Conservation (phyloP, 148 eudicot species). For the Amaranthus hypochondriacus region DNA sequence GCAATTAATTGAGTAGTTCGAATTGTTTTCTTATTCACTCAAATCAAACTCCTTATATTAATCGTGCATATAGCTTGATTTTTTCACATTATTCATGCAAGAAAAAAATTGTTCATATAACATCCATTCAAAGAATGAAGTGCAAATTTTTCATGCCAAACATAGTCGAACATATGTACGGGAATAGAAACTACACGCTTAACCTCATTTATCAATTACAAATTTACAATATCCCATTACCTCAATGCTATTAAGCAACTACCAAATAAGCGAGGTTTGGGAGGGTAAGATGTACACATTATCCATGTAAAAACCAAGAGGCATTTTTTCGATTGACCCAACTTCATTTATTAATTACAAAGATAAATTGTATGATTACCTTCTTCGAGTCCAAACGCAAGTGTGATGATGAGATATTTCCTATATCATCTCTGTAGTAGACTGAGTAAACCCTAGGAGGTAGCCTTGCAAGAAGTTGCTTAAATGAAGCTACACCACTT, state of each 20-base stretch:
- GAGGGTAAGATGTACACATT: too few relatives aligned
- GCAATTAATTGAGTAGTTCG: neutral
- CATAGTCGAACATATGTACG: neutral
- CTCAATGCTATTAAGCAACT: too few relatives aligned
- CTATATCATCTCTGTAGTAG: slow-evolving; percentile 91
- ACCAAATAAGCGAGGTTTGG: too few relatives aligned
- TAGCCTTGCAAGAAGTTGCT: slow-evolving; percentile 74
- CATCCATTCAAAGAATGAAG: neutral
- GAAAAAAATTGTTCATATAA: neutral
- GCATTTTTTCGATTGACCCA: neutral
- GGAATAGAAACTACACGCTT: neutral
- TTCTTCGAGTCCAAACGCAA: slow-evolving; percentile 65
- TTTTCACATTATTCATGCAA: neutral
- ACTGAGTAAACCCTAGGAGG: slow-evolving; percentile 97
- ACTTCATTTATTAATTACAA: neutral
- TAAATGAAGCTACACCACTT: slow-evolving; percentile 78
- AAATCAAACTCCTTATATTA: neutral
- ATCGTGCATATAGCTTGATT: neutral
- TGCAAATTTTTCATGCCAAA: neutral
- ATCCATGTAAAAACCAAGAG: too few relatives aligned
- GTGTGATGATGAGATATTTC: slow-evolving; percentile 91
- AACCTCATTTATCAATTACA: neutral
- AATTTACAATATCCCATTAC: too few relatives aligned
- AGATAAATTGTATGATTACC: slow-evolving; percentile 38
- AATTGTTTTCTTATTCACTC: neutral